A percentile compares a stretch with the other conserved stretches of the same genome.
These are phyloP conservation scores for Helicocarpus griseus DNA, from an alignment of 2,329 filamentous ascomycete genomes.

Conservation along the genomic window DNA sequence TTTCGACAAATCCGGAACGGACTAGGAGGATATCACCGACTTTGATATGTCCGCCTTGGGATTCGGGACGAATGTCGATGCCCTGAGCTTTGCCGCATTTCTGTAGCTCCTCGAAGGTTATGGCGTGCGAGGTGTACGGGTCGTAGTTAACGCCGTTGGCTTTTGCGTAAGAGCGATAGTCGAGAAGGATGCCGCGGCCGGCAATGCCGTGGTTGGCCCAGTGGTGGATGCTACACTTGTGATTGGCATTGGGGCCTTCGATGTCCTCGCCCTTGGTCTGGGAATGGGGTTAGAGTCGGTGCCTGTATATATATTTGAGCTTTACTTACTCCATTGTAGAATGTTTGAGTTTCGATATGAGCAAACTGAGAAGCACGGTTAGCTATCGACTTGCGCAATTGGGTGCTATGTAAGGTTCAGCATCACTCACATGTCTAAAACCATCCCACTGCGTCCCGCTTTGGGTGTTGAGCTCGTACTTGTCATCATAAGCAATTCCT, in stretches of 20 bases:
- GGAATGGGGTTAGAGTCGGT: not conserved
- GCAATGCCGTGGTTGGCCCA: slow-evolving; percentile 34
- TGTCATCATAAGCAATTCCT: slow-evolving; percentile 35
- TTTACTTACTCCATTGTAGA: slow-evolving; percentile 31
- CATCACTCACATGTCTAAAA: slow-evolving; percentile 34
- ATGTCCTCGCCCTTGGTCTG: slow-evolving; percentile 28
- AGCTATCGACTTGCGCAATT: not conserved
- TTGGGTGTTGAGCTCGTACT: slow-evolving; percentile 40
- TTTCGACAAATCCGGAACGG: slow-evolving; percentile 53
- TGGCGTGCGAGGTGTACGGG: slow-evolving; percentile 44
- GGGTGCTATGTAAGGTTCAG: not conserved
- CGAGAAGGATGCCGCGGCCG: slow-evolving; percentile 33
- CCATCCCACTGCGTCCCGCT: slow-evolving; percentile 43
- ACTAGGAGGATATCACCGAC: slow-evolving; percentile 58
- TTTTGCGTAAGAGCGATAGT: slow-evolving; percentile 39
- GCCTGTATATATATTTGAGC: not conserved
- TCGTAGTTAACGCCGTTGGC: slow-evolving; percentile 43
- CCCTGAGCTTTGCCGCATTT: slow-evolving; percentile 51
- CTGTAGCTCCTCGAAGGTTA: slow-evolving; percentile 47
- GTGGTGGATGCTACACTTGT: slow-evolving; percentile 35
- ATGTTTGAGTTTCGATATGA: slow-evolving; percentile 27
- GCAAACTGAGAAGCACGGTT: slow-evolving; percentile 22
- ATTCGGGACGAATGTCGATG: slow-evolving; percentile 49
- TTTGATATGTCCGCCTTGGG: slow-evolving; percentile 46
- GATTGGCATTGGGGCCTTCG: slow-evolving; percentile 23